phyloP scores from a whole-genome alignment of 1,139 yeast genomes.

The Magnusiomyces starmeri region DNA sequence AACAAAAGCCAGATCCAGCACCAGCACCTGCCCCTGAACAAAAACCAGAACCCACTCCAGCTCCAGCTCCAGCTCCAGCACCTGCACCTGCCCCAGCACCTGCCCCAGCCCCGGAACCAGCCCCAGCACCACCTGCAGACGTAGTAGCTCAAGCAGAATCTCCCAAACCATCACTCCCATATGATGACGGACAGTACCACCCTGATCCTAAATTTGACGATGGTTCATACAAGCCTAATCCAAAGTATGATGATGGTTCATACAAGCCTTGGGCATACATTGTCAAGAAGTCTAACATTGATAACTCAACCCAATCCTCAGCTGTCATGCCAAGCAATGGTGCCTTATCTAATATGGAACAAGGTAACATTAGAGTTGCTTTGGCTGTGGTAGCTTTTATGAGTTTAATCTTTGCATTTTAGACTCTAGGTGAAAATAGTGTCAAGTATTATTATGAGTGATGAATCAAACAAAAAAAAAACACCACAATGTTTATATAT shows the following conservation, averaged over 20 bases:
- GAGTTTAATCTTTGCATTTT: no score
- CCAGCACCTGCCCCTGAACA: neutral
- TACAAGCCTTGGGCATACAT: conserved; percentile 2
- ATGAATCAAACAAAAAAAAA: no score
- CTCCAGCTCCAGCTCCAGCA: neutral
- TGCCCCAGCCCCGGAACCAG: neutral
- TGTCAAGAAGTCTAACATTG: neutral
- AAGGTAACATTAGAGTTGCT: no score
- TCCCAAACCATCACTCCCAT: neutral
- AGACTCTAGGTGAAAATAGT: no score
- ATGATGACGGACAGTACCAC: neutral
- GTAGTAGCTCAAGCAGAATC: neutral
- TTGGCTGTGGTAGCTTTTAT: no score
- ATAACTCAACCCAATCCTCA: neutral
- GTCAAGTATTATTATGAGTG: no score
- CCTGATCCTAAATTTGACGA: conserved; percentile 9
- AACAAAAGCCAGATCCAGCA: neutral
- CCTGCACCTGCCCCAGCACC: neutral
- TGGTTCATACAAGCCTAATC: neutral
- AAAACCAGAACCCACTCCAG: neutral
- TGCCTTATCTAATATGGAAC: no score
- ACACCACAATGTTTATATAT: no score
- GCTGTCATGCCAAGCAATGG: no score
- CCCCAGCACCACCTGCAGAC: neutral
- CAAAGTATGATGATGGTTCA: conserved; percentile 1